Evolutionary conservation across 2,329 filamentous ascomycete species (phyloP).

Genomic region (Hypocrella siamensis): DNA sequence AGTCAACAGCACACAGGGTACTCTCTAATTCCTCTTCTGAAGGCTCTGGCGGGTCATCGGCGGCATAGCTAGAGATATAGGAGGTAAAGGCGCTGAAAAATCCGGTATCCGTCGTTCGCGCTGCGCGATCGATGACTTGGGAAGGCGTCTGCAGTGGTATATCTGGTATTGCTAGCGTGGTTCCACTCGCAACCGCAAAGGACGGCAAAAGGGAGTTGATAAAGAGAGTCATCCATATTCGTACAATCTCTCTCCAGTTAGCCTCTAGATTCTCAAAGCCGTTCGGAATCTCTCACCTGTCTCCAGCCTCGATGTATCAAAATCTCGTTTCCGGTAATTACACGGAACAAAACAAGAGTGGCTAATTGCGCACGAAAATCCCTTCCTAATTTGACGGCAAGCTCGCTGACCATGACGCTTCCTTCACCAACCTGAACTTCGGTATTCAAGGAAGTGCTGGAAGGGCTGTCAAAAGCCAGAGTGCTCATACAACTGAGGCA

Average conservation of each 20-base stretch:
- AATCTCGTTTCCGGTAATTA: constrained; percentile 72
- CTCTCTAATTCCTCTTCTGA: constrained; percentile 96
- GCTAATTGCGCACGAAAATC: constrained; percentile 90
- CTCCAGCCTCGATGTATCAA: constrained; percentile 66
- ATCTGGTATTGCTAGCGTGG: constrained; percentile 53
- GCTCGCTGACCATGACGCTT: constrained; percentile 96
- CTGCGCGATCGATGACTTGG: constrained; percentile 78
- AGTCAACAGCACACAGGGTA: constrained; percentile 86
- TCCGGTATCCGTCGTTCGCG: constrained; percentile 63
- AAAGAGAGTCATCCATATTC: constrained; percentile 91
- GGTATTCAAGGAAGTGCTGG: constrained; percentile 81
- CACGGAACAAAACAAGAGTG: constrained; percentile 86
- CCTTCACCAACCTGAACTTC: constrained; percentile 86
- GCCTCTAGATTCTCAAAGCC: constrained; percentile 1
- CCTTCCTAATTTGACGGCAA: constrained; percentile 86
- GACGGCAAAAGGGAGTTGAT: constrained; percentile 84
- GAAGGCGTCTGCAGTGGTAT: constrained; percentile 87
- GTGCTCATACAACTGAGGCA: constrained; percentile 85
- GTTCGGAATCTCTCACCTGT: constrained; percentile 38
- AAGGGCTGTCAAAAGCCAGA: constrained; percentile 56
- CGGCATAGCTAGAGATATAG: constrained; percentile 97
- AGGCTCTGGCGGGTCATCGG: constrained; percentile 91
- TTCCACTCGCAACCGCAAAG: constrained; percentile 50
- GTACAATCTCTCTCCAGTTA: constrained; percentile 47
- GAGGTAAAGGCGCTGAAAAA: constrained; percentile 90